Conservation (phyloP, 805 yeast species). For the Yarrowia phangngaensis region DNA sequence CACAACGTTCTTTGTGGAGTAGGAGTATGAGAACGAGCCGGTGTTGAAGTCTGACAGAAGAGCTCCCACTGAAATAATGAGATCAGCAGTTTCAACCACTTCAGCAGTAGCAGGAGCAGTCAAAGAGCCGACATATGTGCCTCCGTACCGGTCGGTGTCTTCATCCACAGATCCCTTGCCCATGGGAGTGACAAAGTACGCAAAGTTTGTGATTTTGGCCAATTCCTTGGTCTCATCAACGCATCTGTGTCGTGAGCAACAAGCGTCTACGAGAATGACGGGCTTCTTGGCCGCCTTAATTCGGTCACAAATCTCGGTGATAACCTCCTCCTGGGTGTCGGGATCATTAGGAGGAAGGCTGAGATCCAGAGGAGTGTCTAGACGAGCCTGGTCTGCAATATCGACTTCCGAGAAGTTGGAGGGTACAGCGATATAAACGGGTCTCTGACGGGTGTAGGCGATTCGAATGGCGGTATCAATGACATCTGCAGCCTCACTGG, state of each 20-base stretch:
- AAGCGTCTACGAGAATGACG: conserved; percentile 76
- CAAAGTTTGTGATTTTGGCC: conserved; percentile 67
- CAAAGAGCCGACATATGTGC: conserved; percentile 81
- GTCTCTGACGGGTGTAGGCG: conserved; percentile 69
- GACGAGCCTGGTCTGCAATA: conserved; percentile 50
- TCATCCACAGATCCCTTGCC: conserved; percentile 81
- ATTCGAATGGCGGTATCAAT: conserved; percentile 71
- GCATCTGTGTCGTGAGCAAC: conserved; percentile 75
- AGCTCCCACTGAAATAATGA: conserved; percentile 76
- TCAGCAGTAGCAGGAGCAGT: conserved; percentile 68
- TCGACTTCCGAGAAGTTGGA: conserved; percentile 68
- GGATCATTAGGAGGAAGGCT: conserved; percentile 54
- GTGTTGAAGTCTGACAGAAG: conserved; percentile 85
- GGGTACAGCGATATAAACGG: conserved; percentile 79
- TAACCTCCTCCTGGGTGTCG: conserved; percentile 61
- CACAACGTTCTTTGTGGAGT: conserved; percentile 51
- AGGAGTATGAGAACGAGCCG: conserved; percentile 64
- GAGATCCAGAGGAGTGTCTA: conserved; percentile 64
- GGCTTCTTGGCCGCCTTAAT: conserved; percentile 63
- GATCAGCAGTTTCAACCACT: conserved; percentile 69
- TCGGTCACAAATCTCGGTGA: conserved; percentile 50
- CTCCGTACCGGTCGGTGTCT: conserved; percentile 68
- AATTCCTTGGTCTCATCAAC: conserved; percentile 58
- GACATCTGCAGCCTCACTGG: conserved; percentile 60
- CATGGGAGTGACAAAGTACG: conserved; percentile 84